phyloP scores from a whole-genome alignment of 768 basidiomycete species.

The Naganishia onofrii region DNA sequence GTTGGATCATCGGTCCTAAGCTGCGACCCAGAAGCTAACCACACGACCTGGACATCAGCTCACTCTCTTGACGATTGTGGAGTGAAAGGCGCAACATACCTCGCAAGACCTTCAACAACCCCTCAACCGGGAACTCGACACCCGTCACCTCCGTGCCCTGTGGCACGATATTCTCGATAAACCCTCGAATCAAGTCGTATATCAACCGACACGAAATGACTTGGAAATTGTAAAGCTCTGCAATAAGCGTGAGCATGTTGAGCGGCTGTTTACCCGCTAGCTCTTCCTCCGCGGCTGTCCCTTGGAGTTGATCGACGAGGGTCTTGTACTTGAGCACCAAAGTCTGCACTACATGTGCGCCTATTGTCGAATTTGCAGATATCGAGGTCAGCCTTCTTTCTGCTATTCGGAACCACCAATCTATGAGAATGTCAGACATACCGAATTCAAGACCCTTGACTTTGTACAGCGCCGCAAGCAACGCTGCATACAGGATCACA shows the following conservation, averaged over 20 bases:
- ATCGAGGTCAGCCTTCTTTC: too few relatives aligned
- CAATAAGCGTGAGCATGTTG: conserved; percentile 80
- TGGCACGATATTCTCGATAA: conserved; percentile 60
- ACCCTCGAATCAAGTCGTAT: conserved; percentile 78
- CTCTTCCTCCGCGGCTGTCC: conserved; percentile 32
- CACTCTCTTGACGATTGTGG: neutral
- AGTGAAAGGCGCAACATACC: conserved; percentile 29
- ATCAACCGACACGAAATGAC: conserved; percentile 83
- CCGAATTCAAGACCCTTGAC: conserved; percentile 84
- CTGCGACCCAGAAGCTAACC: conserved; percentile 81
- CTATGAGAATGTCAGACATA: conserved; percentile 50
- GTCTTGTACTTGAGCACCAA: conserved; percentile 61
- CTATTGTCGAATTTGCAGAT: conserved; percentile 52
- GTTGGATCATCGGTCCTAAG: conserved; percentile 87
- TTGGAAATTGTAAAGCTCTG: conserved; percentile 94
- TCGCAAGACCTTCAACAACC: conserved; percentile 77
- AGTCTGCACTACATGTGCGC: conserved; percentile 76
- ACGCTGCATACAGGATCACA: conserved; percentile 80
- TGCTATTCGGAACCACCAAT: too few relatives aligned
- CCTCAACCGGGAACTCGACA: conserved; percentile 74
- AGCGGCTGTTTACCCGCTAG: conserved; percentile 77
- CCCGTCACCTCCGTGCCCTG: conserved; percentile 53
- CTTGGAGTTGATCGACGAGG: conserved; percentile 20
- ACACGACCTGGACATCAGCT: neutral
- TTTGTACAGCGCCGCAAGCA: conserved; percentile 76